Percentiles rank a stretch among this genome's conserved stretches.
phyloP scores from a whole-genome alignment of 2,329 filamentous ascomycete species.

The Tolypocladium inflatum region DNA sequence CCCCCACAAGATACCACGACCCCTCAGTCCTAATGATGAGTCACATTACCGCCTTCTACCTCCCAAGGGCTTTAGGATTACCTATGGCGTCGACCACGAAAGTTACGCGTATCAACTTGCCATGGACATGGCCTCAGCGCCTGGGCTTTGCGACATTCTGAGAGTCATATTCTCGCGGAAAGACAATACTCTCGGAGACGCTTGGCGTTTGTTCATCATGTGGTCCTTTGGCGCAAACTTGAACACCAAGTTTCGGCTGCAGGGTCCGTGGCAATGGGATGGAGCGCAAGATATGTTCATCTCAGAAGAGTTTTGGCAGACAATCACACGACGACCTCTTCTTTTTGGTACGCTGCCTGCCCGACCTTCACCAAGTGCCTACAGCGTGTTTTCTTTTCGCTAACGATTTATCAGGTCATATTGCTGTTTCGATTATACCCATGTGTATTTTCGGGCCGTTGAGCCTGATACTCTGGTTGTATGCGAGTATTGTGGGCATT shows the following conservation, averaged over 20 bases:
- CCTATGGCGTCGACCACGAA: conserved; percentile 34
- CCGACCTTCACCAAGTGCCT: too few species aligned
- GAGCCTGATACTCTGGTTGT: too few species aligned
- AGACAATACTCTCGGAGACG: too few species aligned
- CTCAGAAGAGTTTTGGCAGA: conserved; percentile 13
- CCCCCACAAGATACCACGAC: conserved; percentile 7
- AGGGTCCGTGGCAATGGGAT: conserved; percentile 26
- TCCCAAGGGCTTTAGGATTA: conserved; percentile 19
- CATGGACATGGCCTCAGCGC: conserved; percentile 30
- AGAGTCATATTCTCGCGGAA: conserved; percentile 2
- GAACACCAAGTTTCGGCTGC: conserved; percentile 31
- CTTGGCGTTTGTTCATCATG: conserved; percentile 13
- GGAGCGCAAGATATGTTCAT: conserved; percentile 11
- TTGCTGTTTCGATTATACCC: too few species aligned
- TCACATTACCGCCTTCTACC: conserved; percentile 27
- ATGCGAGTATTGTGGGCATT: too few species aligned
- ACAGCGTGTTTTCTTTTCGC: too few species aligned
- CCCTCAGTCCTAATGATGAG: conserved; percentile 19
- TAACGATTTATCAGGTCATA: too few species aligned
- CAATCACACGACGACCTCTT: conserved; percentile 11
- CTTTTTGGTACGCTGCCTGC: conserved; percentile 8
- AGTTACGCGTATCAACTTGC: conserved; percentile 36
- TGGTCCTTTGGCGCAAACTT: conserved; percentile 33
- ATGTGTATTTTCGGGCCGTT: too few species aligned
- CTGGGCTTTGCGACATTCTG: conserved; percentile 19